phyloP scores from a whole-genome alignment of 495 filamentous ascomycete species.

The Halenospora varia region DNA sequence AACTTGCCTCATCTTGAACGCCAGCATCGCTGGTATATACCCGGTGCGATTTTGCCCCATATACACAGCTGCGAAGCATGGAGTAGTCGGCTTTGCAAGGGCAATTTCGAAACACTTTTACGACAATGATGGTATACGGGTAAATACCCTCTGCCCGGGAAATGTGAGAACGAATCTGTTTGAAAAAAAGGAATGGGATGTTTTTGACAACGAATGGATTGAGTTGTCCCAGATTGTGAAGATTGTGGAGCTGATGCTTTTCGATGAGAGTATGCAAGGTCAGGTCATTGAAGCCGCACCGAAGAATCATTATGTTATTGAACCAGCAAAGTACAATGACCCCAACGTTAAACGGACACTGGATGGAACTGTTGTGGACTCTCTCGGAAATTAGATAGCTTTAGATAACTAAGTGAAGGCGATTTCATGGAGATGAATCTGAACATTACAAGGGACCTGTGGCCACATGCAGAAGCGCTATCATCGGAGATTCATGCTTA shows the following conservation, averaged over 20 bases:
- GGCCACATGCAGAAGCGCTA: too few species aligned
- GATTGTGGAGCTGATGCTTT: not conserved
- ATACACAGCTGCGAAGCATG: slow-evolving; percentile 38
- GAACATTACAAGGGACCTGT: too few species aligned
- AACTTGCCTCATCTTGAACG: slow-evolving; percentile 16
- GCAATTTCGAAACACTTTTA: slow-evolving; percentile 30
- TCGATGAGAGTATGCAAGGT: not conserved
- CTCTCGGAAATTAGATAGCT: too few species aligned
- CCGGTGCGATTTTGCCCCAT: slow-evolving; percentile 37
- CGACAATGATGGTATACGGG: slow-evolving; percentile 20
- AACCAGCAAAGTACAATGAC: too few species aligned
- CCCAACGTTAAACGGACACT: too few species aligned
- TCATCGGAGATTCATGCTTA: too few species aligned
- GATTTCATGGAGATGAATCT: too few species aligned
- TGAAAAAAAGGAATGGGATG: slow-evolving; percentile 21
- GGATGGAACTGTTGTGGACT: too few species aligned
- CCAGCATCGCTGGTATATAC: slow-evolving; percentile 37
- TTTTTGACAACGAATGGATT: slow-evolving; percentile 2
- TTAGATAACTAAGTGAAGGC: too few species aligned
- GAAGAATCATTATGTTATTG: too few species aligned
- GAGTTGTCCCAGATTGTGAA: not conserved
- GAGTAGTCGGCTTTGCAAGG: slow-evolving; percentile 37
- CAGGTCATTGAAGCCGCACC: not conserved
- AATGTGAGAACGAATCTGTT: slow-evolving; percentile 23
- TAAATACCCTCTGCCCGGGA: slow-evolving; percentile 26